Evolutionary conservation across 2,329 filamentous ascomycete species (phyloP), one percentile per base, ranked within the genome.

Genomic region (Penicillium thymicola): DNA sequence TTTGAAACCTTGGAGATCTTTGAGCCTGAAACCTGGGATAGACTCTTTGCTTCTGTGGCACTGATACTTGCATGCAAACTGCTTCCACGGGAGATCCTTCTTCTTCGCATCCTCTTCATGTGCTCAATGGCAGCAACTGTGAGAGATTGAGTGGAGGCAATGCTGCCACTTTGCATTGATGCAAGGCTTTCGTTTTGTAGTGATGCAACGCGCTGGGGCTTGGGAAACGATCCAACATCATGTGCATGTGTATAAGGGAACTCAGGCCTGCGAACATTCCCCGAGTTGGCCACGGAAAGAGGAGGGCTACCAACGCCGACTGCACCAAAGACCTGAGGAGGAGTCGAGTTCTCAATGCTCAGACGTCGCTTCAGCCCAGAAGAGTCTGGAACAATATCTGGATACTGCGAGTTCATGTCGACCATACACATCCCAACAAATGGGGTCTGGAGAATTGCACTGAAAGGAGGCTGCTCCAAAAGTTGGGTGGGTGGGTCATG

Each of bases 371-470:
- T 25, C 13, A 16, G 16, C n/a, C 23, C 21, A 40, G 30, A 9
- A 21, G 40, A 14, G 25, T 30, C 47, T 16, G 21, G 32, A 8
- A 42, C 25, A 14, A 37, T 34, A 21, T 49, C 18, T 3, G 43
- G 30, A 37, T 57, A 54, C 21, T 8, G 52, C 4, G 9, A 58
- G 5, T 46, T 37, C 23, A 62, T 40, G 6, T 54, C 45, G n/a
- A 60, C 25, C n/a, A 67, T 37, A 28, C 66, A 69, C 54, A 67
- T 55, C 1, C 64, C 67, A 30, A 63, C 54, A 34, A 66, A 62
- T 2, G 66, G 67, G 4, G 38, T 52, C 18, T 65, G 64, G 2
- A 66, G 48, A 3, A 49, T 48, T 9, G 61, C 48, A 28, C 53
- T 23, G 21, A 65, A 67, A 18, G 63, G 63, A 2, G 64, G 60